These are phyloP conservation scores for Candida buenavistaensis DNA, from an alignment of 1,139 yeast genomes.

Conservation along the genomic window DNA sequence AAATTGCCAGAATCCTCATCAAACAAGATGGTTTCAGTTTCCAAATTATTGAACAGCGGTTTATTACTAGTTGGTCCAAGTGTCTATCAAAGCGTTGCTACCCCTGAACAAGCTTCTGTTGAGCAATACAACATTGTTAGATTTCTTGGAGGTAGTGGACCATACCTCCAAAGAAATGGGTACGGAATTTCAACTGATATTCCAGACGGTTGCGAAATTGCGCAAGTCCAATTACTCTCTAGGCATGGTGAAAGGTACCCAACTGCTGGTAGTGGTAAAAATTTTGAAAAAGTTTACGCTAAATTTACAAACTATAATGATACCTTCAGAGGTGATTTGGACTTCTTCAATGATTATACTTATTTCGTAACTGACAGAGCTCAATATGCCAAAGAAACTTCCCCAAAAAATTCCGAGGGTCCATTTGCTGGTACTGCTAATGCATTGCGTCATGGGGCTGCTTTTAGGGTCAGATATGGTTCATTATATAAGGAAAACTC, in stretches of 20 bases:
- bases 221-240: constrained; percentile 62
- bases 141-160: constrained; percentile 49
- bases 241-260: constrained; percentile 83
- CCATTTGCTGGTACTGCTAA: constrained; percentile 31
- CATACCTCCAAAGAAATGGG: constrained; percentile 46
- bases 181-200: constrained; percentile 45
- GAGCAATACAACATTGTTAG: constrained; percentile 43
- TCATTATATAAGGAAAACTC: constrained; percentile 22
- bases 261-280: constrained; percentile 26
- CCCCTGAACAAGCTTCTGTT: constrained; percentile 38
- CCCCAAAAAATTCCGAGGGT: constrained; percentile 26
- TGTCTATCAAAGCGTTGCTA: constrained; percentile 31
- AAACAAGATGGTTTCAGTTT: constrained; percentile 31
- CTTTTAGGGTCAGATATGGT: constrained; percentile 34
- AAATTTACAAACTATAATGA: constrained; percentile 24
- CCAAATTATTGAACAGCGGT: constrained; percentile 32
- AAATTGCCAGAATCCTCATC: no score
- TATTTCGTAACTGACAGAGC: constrained; percentile 29
- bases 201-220: constrained; percentile 55
- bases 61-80: constrained; percentile 29
- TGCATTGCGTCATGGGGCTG: constrained; percentile 35
- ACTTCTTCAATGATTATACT: constrained; percentile 33
- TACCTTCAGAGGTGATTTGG: constrained; percentile 30
- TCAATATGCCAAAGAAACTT: constrained; percentile 33
- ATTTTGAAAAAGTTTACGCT: constrained; percentile 18